Base-by-base conservation (phyloP, 2,329 filamentous ascomycete genomes). In the Colletotrichum sp. region DNA sequence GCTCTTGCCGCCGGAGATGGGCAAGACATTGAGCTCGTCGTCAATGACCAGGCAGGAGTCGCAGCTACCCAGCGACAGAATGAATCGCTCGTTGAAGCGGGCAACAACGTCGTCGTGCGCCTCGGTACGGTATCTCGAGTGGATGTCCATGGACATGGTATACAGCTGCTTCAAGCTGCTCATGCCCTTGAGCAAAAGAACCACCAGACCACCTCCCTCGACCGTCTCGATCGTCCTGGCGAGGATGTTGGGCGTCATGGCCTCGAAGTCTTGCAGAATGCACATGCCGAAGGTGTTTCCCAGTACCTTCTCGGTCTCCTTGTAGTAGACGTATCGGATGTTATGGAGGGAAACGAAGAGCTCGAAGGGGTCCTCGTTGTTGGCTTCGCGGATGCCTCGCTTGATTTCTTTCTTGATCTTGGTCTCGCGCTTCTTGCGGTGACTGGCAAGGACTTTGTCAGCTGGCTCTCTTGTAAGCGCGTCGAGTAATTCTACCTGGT, bases 361-460 rank as follows among this genome's bases (percentile, higher is more conserved):
- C 86, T 99, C 97, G 87, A 99, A 99, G 0, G 97, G 94, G 82
- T 99, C 97, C 82, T 98, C 95, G 69, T 92, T 90, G 83, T 99
- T 98, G 76, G 94, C 91, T 84, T 99, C 97, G 81, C 97, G 92
- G 77, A 96, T 95, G 58, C 97, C 97, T 79, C 95, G 91, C 87
- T 98, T 98, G 84, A 99, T 95, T 81, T 99, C 97, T 84, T 96
- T 98, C 87, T 98, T 98, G 84, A 99, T 98, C 88, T 98, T 99
- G 81, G 93, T 92, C 85, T 99, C 97, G 79, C 97, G 94, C 92
- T 99, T 99, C 89, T 98, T 97, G 69, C 97, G 94, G 85, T 99
- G 96, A 86, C 95, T 92, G 66, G n/a, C 54, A 38, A 72, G 55
- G 21, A 67, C 74, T n/a, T 75, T 31, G 55, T 76, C 8, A 76